phyloP scores from a whole-genome alignment of 768 basidiomycete genomes.

The Antrodiella citrinella region DNA sequence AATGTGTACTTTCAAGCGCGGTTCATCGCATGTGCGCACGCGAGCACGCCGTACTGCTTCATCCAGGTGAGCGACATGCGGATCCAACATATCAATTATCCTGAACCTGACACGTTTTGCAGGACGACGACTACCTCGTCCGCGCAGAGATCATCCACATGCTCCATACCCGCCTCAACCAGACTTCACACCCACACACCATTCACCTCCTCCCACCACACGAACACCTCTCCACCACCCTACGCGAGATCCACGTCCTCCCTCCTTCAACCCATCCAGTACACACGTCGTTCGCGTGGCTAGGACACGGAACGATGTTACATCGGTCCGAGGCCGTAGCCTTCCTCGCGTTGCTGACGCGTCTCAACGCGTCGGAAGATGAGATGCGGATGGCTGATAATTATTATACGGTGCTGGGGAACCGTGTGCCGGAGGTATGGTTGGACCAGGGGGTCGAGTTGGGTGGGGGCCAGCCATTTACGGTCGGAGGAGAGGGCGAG shows the following conservation, averaged over 20 bases:
- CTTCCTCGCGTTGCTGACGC: constrained; percentile 41
- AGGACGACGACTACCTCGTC: constrained; percentile 69
- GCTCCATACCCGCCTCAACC: constrained; percentile 33
- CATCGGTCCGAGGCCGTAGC: constrained; percentile 31
- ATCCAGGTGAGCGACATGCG: constrained; percentile 51
- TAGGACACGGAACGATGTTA: constrained; percentile 57
- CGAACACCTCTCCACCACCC: constrained; percentile 47
- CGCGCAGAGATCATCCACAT: constrained; percentile 46
- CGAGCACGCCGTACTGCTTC: constrained; percentile 49
- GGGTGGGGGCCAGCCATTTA: constrained; percentile 54
- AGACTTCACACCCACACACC: constrained; percentile 15
- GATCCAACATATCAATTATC: constrained; percentile 1
- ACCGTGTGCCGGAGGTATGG: constrained; percentile 52
- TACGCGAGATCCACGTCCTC: constrained; percentile 35
- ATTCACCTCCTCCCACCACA: constrained; percentile 55
- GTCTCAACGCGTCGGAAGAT: constrained; percentile 36
- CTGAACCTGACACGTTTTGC: constrained; percentile 1
- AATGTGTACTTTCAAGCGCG: constrained; percentile 59
- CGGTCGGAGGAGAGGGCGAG: constrained; percentile 48
- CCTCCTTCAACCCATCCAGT: constrained; percentile 21
- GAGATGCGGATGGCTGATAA: constrained; percentile 64
- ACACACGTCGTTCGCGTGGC: constrained; percentile 56
- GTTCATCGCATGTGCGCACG: constrained; percentile 47
- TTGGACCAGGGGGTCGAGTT: constrained; percentile 56
- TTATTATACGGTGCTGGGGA: constrained; percentile 53